Base-by-base conservation (phyloP, 805 yeast species). In the Barnettozyma sp. region DNA sequence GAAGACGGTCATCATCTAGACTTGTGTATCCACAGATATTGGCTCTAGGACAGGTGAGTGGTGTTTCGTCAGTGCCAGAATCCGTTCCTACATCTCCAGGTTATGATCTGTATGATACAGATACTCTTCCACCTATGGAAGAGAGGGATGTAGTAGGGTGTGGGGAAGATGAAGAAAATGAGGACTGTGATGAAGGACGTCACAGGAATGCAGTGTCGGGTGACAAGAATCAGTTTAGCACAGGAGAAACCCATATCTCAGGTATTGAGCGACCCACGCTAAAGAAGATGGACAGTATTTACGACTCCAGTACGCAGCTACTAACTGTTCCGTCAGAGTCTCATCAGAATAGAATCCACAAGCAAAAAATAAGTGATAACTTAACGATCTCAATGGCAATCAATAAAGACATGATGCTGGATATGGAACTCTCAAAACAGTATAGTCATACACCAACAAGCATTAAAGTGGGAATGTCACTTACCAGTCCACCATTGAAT, bases 401-500 rank as follows among this genome's bases (percentile, higher is more conserved):
- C 21, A 22, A 19, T 17, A 29, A 29, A 13, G 31, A 18, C 14
- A 28, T 28, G 31, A 28, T 22, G 14, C 15, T 28, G 9, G 31
- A 28, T 11, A 28, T 28, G 31, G 31, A 23, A 16, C 10, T 23
- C 14, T 8, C 26, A 19, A 7, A 22, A 16, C 10, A 31, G 12
- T 16, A 22, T 11, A 31, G 14, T 28, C 10, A 16, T 9, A 8
- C 4, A 6, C 8, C 6, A 16, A 13, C 30, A 13, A 20, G 34
- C 23, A 54, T 12, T n/a, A n/a, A n/a, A 16, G 39, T 31, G 11
- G 26, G 26, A 13, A 64, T 71, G 68, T 56, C 70, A 1, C 35
- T 66, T 10, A 35, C 41, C 6, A 62, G 65, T 41, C 76, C 78
- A 2, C 62, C 70, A 6, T 56, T 45, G 35, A 73, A 70, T 44